Base-by-base conservation (phyloP, 192 early-diverging fungal genomes). In the Phycomyces blakesleeanus region DNA sequence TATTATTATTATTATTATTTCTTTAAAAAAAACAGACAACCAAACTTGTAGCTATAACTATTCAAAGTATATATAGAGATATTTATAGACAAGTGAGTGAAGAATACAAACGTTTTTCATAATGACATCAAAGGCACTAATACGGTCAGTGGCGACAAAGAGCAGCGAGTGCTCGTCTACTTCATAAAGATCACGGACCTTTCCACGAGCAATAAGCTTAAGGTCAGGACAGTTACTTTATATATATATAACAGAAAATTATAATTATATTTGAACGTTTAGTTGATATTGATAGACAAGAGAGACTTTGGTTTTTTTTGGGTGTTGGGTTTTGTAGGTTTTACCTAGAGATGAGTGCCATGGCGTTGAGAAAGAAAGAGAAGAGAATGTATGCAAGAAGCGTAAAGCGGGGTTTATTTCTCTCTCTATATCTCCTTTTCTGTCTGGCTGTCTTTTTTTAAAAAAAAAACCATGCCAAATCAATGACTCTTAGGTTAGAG, bases 121-220 rank as follows among this genome's bases (percentile, higher is more conserved):
- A 64, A 98, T 93, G 39, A 99, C 96, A 64, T 99, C 97, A 77
- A 91, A 99, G 1, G 97, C 96, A 71, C 89, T 93, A 78, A 98
- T 92, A 59, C 97, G 86, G 81, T 99, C 97, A 3, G 96, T 94
- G 20, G 97, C 96, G 10, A 99, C 94, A 75, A 99, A 98, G 34
- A 99, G 85, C 59, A 99, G 79, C 14, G 85, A 78, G 50, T 85
- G 64, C 16, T 88, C 89, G 76, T 97, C 90, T 22, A 99, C 81
- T 55, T 92, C 88, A 81, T 99, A 99, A 53, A 99, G 82, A 68
- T 99, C 97, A 51, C 97, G 87, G 53, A 98, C 96, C 72, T 94
- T 99, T 54, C 96, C 97, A 26, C 95, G 88, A 9, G 92, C 90
- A 53, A 99, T 63, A 41, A 99, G 88, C 78, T 93, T 88, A 55